These are phyloP conservation scores for Exophiala sp. DNA, from an alignment of 2,329 filamentous ascomycete species.

Conservation along the genomic window DNA sequence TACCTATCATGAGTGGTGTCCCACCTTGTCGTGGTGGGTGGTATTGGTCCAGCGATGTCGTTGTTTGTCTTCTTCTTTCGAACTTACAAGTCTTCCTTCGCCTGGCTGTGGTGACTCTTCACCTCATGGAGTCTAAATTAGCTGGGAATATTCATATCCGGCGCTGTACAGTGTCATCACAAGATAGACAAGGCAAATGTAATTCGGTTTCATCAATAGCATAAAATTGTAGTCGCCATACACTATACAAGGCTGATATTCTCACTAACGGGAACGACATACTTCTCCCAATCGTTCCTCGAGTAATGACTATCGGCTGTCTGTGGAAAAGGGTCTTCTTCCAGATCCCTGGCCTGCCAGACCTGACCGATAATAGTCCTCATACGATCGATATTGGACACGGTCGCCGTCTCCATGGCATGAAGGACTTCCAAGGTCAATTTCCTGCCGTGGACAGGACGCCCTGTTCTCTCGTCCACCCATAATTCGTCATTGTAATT, in stretches of 20 bases:
- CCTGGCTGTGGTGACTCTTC: too few species aligned
- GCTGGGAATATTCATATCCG: too few species aligned
- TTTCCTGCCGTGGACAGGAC: neutral
- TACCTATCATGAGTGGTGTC: too few species aligned
- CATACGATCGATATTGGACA: slow-evolving; percentile 8
- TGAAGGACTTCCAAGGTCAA: slow-evolving; percentile 1
- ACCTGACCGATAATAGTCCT: slow-evolving; percentile 6
- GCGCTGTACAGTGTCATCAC: too few species aligned
- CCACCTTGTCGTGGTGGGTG: too few species aligned
- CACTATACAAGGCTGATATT: slow-evolving; percentile 6
- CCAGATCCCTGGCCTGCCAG: slow-evolving; percentile 7
- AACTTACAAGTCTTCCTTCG: too few species aligned
- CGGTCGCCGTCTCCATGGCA: slow-evolving; percentile 4
- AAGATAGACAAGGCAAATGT: too few species aligned
- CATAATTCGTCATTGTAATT: slow-evolving; percentile 5
- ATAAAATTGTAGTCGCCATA: neutral
- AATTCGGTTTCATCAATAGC: neutral
- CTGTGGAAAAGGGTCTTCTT: slow-evolving; percentile 5
- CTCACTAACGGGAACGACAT: slow-evolving; percentile 4
- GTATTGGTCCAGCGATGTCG: too few species aligned
- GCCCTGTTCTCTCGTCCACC: neutral
- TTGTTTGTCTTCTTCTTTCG: too few species aligned
- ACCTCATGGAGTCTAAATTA: too few species aligned
- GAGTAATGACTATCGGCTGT: slow-evolving; percentile 3
- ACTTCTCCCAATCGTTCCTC: slow-evolving; percentile 7